Evolutionary conservation across 2,329 filamentous ascomycete species (phyloP), one percentile per base, ranked within the genome.

Genomic region (Botrytis galanthina): DNA sequence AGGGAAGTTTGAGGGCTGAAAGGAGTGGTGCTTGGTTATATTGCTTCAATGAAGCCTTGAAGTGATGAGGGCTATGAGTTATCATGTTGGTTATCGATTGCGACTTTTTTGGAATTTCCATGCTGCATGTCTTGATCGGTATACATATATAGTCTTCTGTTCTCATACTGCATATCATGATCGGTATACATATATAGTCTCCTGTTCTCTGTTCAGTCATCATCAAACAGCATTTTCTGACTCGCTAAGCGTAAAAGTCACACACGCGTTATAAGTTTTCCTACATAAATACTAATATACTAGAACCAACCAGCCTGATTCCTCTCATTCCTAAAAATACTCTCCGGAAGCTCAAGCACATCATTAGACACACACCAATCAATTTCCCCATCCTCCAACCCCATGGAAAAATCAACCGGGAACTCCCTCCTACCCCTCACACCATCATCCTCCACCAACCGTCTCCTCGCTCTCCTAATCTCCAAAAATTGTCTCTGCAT

Each of bases 401-500:
- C 59, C 32, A 37, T 61, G 1, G 18, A 46, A 51, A 67, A 51
- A 12, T 51, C 63, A n/a, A 51, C 22, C 48, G 63, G 44, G 37
- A 46, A 51, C 20, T 51, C 44, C 63, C 32, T 51, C 6, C 16
- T 12, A 3, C 35, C 63, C 4, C 32, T 46, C 12, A 37, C 16
- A 4, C 9, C 8, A 37, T 67, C 63, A 67, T 67, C 63, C 22
- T 37, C 20, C 5, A 57, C 57, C 16, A 75, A 48, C 16, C 59
- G 22, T 44, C 70, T 67, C 14, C 72, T n/a, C 8, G 69, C 68
- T 4, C 63, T 9, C 16, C 62, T 46, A 29, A 72, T 73, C 26
- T 63, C 44, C 20, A 75, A 39, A 8, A 51, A 73, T 12, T 68
- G 69, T 12, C 20, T 57, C 18, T 71, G 44, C 35, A 75, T 32